A percentile compares a stretch with the other conserved stretches of the same genome.
Conservation (phyloP, 345 rosid species). For the Syzygium grande region DNA sequence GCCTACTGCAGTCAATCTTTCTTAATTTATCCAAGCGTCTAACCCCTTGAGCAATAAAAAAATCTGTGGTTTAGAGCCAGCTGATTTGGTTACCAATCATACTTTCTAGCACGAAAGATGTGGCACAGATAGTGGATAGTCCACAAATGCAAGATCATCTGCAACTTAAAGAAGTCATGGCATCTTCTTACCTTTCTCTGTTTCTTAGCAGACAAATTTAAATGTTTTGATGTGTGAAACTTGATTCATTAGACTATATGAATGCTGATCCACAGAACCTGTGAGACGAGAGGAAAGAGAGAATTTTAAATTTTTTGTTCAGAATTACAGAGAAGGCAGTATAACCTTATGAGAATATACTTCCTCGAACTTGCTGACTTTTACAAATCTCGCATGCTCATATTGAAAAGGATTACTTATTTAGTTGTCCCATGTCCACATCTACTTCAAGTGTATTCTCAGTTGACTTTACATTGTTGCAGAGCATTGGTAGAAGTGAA, state of each 20-base stretch:
- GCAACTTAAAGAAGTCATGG: neutral
- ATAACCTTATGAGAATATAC: neutral
- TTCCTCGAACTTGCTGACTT: neutral
- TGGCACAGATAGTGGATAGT: neutral
- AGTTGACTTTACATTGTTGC: conserved; percentile 7
- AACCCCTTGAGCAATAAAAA: neutral
- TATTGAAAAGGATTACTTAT: neutral
- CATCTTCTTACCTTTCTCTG: neutral
- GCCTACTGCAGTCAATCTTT: neutral
- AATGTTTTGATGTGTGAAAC: neutral
- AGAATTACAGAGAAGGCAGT: neutral
- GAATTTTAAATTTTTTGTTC: neutral
- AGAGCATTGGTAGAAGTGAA: conserved; percentile 91
- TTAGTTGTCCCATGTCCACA: neutral
- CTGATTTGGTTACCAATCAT: neutral
- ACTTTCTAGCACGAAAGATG: neutral
- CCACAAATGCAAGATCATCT: neutral
- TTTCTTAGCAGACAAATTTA: neutral
- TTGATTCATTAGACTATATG: neutral
- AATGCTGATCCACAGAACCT: neutral
- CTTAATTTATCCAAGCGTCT: neutral
- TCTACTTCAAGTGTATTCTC: neutral
- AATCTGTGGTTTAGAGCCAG: neutral
- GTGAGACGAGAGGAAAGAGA: neutral
- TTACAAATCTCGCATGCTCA: neutral